Evolutionary conservation across 73 alveolate species (phyloP).

Genomic region (Blepharisma japonicum): DNA sequence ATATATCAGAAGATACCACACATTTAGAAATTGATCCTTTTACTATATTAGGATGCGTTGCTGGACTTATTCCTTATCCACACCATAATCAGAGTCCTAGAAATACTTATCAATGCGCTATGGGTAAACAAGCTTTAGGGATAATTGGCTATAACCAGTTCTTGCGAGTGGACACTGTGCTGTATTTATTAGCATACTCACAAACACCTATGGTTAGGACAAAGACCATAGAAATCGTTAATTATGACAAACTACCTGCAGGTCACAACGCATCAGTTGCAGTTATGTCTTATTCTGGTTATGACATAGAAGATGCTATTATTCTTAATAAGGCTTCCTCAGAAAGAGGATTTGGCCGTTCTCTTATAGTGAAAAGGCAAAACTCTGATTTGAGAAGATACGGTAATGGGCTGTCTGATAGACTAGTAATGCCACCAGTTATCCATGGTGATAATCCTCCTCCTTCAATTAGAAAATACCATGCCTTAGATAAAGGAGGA

Average conservation of each 20-base stretch:
- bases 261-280: slow-evolving; percentile 99
- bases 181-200: slow-evolving; percentile 92
- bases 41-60: slow-evolving; percentile 92
- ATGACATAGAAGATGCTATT: slow-evolving; percentile 99
- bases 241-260: slow-evolving; percentile 95
- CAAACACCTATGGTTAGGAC: slow-evolving; percentile 97
- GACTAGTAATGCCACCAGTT: slow-evolving; percentile 38
- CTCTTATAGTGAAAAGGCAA: slow-evolving; percentile 66
- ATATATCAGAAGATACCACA: slow-evolving; percentile 70
- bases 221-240: slow-evolving; percentile 90
- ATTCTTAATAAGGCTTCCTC: slow-evolving; percentile 92
- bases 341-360: slow-evolving; percentile 99
- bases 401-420: slow-evolving; percentile 7
- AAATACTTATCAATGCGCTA: slow-evolving; percentile 98
- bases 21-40: slow-evolving; percentile 99
- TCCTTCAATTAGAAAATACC: slow-evolving; percentile 58
- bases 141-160: slow-evolving; percentile 88
- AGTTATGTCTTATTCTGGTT: slow-evolving; percentile 97
- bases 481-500: slow-evolving; percentile 94
- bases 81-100: slow-evolving; percentile 99
- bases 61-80: slow-evolving; percentile 95
- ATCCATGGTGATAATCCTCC: slow-evolving; percentile 33
- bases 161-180: slow-evolving; percentile 89
- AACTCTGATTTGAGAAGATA: slow-evolving; percentile 45
- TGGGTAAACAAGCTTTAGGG: slow-evolving; percentile 99